Evolutionary conservation across 257 asterid genomes (phyloP).

Genomic region (Primulina huaijiensis): DNA sequence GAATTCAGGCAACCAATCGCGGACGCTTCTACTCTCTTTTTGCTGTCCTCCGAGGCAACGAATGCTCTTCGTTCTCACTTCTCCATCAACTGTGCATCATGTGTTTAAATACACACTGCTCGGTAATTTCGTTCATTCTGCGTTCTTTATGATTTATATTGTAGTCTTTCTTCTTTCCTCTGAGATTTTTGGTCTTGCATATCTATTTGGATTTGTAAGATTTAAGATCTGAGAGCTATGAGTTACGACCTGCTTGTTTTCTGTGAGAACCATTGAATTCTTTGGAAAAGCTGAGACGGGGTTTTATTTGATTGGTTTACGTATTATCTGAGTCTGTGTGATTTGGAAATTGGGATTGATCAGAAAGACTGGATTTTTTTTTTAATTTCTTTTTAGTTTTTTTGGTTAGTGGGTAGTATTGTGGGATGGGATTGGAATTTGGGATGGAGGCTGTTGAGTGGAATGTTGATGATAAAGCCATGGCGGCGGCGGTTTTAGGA

Average conservation of each 20-base stretch:
- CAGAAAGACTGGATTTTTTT: slow-evolving; percentile 16
- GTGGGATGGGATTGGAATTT: slow-evolving; percentile 36
- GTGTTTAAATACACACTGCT: too few species aligned
- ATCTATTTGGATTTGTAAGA: slow-evolving; percentile 26
- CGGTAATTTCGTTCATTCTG: neutral
- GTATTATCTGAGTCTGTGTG: slow-evolving; percentile 6
- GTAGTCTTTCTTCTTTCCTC: neutral
- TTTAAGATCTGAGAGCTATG: slow-evolving; percentile 59
- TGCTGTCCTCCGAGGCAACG: too few species aligned
- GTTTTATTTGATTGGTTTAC: slow-evolving; percentile 22
- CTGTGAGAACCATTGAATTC: slow-evolving; percentile 22
- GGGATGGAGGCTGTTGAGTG: slow-evolving; percentile 59
- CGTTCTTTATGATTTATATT: too few species aligned
- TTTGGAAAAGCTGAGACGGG: slow-evolving; percentile 16
- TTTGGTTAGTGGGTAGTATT: slow-evolving; percentile 16
- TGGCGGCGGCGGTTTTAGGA: slow-evolving; percentile 73
- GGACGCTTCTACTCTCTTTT: neutral
- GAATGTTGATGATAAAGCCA: slow-evolving; percentile 71
- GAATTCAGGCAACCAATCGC: neutral
- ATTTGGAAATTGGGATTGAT: slow-evolving; percentile 29
- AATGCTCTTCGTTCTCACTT: neutral
- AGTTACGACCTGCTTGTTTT: slow-evolving; percentile 21
- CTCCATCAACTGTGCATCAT: neutral
- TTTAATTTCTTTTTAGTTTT: slow-evolving; percentile 8
- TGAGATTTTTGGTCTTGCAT: neutral